Conservation (phyloP, 2,329 filamentous ascomycete genomes). For the Emergomyces pasteurianus region DNA sequence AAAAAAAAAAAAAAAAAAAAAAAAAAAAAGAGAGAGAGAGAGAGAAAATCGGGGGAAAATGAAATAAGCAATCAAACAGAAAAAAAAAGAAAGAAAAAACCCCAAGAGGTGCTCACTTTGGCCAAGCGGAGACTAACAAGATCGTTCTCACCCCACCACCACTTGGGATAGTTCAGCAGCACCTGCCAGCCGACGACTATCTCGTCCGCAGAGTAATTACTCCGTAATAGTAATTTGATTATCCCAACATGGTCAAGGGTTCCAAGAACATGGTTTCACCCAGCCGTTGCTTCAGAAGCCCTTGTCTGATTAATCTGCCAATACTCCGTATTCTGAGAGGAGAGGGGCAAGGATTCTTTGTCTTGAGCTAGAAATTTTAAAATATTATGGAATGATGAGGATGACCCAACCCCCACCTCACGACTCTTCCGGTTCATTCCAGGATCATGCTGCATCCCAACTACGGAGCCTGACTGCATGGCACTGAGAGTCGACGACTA, state of each 20-base stretch:
- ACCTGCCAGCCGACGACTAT: background rate
- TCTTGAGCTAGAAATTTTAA: background rate
- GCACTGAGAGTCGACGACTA: background rate
- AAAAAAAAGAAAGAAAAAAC: background rate
- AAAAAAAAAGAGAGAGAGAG: too few species aligned
- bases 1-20: too few species aligned
- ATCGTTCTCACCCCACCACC: background rate
- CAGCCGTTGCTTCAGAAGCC: background rate
- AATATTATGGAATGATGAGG: background rate
- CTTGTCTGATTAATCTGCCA: background rate
- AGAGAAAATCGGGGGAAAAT: too few species aligned
- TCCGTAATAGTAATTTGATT: background rate
- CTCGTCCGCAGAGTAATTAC: too few species aligned
- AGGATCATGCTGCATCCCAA: background rate
- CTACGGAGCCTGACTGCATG: background rate
- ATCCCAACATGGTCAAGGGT: background rate
- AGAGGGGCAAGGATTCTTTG: slow-evolving; percentile 2
- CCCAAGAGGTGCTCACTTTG: background rate
- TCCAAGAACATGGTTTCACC: background rate
- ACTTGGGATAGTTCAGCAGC: background rate
- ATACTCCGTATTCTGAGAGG: background rate
- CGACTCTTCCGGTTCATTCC: background rate
- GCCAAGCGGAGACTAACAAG: background rate
- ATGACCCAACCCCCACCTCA: background rate
- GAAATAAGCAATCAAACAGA: too few species aligned